Base-by-base conservation (phyloP, 2,329 filamentous ascomycete species). In the Aspergillus persii region DNA sequence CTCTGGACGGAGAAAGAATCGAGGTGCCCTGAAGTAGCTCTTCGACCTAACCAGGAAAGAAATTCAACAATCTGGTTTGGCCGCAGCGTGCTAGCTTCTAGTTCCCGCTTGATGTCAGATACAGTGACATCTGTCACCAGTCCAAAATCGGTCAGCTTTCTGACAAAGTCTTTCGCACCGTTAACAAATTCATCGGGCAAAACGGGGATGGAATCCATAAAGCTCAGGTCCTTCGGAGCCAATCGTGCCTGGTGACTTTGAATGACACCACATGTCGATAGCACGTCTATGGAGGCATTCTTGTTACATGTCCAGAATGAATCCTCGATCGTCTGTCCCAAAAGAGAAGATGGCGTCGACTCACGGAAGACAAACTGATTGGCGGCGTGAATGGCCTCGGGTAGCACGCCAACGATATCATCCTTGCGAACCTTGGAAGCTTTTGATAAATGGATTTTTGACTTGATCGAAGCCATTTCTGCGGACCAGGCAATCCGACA, bases 271-370 rank as follows among this genome's bases (percentile, higher is more conserved):
- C 89, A 86, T 23, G 89, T 96, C 1, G 93, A 97, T 64, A 96
- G 87, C 6, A 97, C 84, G 69, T 97, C 93, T 58, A 98, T 92
- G 0, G 86, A 89, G 2, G 91, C 87, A 63, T 89, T 89, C 71
- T 86, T 89, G 69, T 90, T 95, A 63, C 91, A 93, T 39, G 87
- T 96, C 95, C 95, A 99, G 72, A 99, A 99, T 0, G 92, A 91
- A 75, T 97, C 91, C 70, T 97, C 93, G 55, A 99, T 91, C 61
- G 91, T 89, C 69, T 92, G 87, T 0, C 92, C 91, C 23, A 98
- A 90, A 61, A 90, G 84, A 0, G 84, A 84, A 62, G 90, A 96
- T 1, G 95, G 95, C 0, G 96, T 98, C 1, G 95, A 97, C 69
- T 96, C 91, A 41, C 83, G 84, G 66, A 95, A 96, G 0, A 90